A percentile compares a stretch with the other conserved stretches of the same genome.
Evolutionary conservation across 306 rosid species (phyloP).

Genomic region (Inga leiocalycina): DNA sequence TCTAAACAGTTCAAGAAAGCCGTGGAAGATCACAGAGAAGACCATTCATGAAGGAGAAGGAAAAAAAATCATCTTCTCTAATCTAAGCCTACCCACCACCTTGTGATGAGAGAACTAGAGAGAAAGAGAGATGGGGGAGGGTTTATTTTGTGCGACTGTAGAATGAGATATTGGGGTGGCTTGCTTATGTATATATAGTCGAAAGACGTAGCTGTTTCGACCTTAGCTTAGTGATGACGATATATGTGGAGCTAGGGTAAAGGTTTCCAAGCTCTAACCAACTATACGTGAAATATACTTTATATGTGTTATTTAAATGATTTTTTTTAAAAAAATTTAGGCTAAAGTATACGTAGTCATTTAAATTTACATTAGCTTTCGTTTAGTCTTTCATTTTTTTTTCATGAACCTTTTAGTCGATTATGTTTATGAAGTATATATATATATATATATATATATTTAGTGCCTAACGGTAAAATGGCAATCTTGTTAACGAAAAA

Average conservation of each 20-base stretch:
- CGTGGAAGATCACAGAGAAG: conserved; percentile 9
- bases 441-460: no score
- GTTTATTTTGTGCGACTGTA: background rate
- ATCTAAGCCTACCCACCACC: background rate
- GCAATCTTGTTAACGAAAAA: no score
- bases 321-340: no score
- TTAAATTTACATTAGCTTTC: no score
- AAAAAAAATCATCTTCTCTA: background rate
- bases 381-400: no score
- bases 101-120: background rate
- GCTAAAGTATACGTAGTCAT: no score
- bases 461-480: no score
- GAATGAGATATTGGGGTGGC: background rate
- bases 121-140: background rate
- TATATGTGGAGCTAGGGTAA: background rate
- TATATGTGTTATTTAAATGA: no score
- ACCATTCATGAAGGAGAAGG: background rate
- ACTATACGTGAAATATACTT: background rate
- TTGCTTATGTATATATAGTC: background rate
- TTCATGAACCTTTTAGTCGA: no score
- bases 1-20: conserved; percentile 18
- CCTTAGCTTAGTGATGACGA: background rate
- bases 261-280: background rate
- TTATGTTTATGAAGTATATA: no score
- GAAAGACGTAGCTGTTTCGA: background rate